Evolutionary conservation across 202 grass and related monocot genomes (phyloP).

Genomic region (Alloteropsis angusta): DNA sequence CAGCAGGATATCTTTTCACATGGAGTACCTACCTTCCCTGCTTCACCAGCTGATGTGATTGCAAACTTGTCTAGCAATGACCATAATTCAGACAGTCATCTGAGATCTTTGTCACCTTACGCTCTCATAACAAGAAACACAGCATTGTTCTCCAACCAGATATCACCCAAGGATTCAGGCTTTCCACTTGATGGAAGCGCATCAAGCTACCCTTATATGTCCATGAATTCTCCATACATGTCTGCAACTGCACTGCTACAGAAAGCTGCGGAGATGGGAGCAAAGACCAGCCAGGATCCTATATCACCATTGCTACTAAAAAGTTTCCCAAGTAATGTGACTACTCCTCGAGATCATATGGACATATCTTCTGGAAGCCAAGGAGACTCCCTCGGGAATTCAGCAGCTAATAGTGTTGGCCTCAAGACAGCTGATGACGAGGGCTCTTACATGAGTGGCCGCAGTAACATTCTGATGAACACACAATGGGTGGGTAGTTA

Average conservation of each 20-base stretch:
- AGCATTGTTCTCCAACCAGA: slow-evolving; percentile 37
- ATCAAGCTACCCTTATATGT: slow-evolving; percentile 36
- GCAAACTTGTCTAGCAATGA: slow-evolving; percentile 34
- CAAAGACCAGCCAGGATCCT: slow-evolving; percentile 53
- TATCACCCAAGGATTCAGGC: slow-evolving; percentile 25
- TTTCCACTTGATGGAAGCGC: slow-evolving; percentile 41
- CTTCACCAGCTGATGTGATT: slow-evolving; percentile 41
- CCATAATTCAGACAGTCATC: slow-evolving; percentile 31
- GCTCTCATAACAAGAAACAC: slow-evolving; percentile 46
- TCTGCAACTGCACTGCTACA: slow-evolving; percentile 62
- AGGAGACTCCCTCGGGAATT: slow-evolving; percentile 37
- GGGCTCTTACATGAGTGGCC: slow-evolving; percentile 30
- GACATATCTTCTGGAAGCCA: slow-evolving; percentile 38
- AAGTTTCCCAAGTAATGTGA: slow-evolving; percentile 40
- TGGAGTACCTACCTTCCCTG: slow-evolving; percentile 27
- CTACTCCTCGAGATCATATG: slow-evolving; percentile 33
- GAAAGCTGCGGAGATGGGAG: slow-evolving; percentile 62
- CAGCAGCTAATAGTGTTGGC: slow-evolving; percentile 23
- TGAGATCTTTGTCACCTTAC: slow-evolving; percentile 45
- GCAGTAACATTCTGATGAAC: slow-evolving; percentile 28
- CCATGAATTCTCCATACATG: slow-evolving; percentile 51
- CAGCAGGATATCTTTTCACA: slow-evolving; percentile 37
- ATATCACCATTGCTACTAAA: slow-evolving; percentile 56
- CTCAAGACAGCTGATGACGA: slow-evolving; percentile 28
- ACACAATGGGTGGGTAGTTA: slow-evolving; percentile 29